Evolutionary conservation across 371 early-diverging fungal species (phyloP).

Genomic region (Rhizopus microsporus): DNA sequence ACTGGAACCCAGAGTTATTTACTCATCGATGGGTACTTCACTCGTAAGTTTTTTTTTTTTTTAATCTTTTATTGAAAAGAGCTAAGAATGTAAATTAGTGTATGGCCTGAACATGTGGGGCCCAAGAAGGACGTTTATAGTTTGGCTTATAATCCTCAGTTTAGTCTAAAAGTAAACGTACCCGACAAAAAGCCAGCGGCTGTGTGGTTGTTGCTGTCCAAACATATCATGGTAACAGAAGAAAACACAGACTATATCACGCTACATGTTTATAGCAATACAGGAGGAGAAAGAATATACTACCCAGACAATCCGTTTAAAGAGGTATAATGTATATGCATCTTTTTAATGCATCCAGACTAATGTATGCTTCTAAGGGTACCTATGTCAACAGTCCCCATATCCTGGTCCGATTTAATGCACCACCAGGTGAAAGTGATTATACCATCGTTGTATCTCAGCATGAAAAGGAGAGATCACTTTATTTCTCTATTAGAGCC

Average conservation of each 20-base stretch:
- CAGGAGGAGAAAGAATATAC: constrained; percentile 72
- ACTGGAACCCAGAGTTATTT: constrained; percentile 85
- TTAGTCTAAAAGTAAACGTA: constrained; percentile 60
- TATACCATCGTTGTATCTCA: constrained; percentile 85
- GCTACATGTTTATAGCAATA: constrained; percentile 75
- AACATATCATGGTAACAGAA: constrained; percentile 79
- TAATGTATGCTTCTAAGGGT: constrained; percentile 41
- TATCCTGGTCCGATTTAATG: constrained; percentile 73
- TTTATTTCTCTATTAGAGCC: constrained; percentile 76
- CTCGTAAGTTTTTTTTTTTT: constrained; percentile 37
- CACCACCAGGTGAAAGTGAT: constrained; percentile 58
- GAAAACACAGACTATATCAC: constrained; percentile 86
- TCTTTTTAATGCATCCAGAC: neutral
- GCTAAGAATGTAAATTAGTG: constrained; percentile 29
- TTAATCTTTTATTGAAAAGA: neutral
- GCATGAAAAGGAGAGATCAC: constrained; percentile 66
- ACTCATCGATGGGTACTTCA: constrained; percentile 64
- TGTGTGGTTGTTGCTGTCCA: constrained; percentile 81
- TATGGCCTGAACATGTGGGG: constrained; percentile 63
- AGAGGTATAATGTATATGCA: constrained; percentile 24
- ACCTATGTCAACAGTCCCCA: constrained; percentile 87
- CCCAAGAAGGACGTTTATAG: constrained; percentile 70
- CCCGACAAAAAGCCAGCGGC: constrained; percentile 56
- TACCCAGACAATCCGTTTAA: constrained; percentile 75
- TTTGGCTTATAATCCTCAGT: constrained; percentile 80